Evolutionary conservation across 2,329 filamentous ascomycete genomes (phyloP), one percentile per base, ranked within the genome.

Genomic region (Purpureocillium lavendulum): DNA sequence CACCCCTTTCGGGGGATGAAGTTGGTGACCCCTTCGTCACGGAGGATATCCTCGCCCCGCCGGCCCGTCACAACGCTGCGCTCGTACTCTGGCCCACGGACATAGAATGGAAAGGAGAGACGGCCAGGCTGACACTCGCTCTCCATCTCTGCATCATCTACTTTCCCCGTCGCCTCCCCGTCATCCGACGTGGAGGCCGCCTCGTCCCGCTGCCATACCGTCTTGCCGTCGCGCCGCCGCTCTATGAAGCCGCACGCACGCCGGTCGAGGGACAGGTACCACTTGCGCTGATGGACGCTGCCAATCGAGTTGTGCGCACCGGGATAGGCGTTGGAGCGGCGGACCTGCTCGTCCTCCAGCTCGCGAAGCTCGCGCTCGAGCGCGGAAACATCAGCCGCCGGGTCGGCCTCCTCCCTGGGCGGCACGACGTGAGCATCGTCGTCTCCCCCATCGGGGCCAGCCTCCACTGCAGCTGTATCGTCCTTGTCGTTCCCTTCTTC

Each of bases 21-120:
- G 2, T 65, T 68, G 15, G 62, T 53, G 2, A 84, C 74, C 0
- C 70, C 70, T 49, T 83, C 78, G 48, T 85, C 79, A 16, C 51
- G 56, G 35, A 86, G 62, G 3, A 84, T 69, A 17, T 85, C 77
- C 4, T 53, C 58, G 2, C 73, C 77, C 9, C 65, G 60, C 38
- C 80, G 64, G 1, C 78, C 79, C 2, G 81, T 86, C 3, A 86
- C 66, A 3, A 84, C 62, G 51, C 81, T 86, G n/a, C 70, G 65
- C 59, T 86, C 82, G 30, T 65, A 49, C 2, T 80, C 75, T 5
- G 70, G 66, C 0, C 80, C 82, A 7, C 64, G 60, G 2, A 85
- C 77, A 42, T 75, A 69, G 45, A 86, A 85, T 0, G 77, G 65
- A 49, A 75, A 82, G 21, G 10, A 10, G 21, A 26, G 21, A 10